Evolutionary conservation across 352 stramenopile species (phyloP), one percentile per base, ranked within the genome.

Genomic region (Phytopythium kandeliae): DNA sequence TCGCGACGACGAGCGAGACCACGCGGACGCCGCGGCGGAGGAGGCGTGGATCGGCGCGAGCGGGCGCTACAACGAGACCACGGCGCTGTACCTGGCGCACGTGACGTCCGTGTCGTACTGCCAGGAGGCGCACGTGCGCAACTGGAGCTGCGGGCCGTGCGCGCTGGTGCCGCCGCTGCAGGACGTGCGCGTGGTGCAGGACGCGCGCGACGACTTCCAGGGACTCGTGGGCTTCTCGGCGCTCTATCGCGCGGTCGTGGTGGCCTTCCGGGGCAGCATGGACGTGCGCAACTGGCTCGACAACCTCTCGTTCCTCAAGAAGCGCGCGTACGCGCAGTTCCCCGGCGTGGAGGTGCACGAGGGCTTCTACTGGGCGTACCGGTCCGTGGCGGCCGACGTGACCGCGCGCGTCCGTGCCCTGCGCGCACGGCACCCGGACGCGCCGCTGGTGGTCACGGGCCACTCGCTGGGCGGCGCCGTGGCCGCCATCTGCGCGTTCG

Each of bases 201-300:
- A 94, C 55, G 51, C 52, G 13, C 85, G 78, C 22, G 69, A 87
- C 45, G 86, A 71, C 43, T 94, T 94, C 57, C 83, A 94, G 47
- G 83, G 83, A 0, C 63, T 94, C 26, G 71, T 92, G 26, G 83
- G 80, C 28, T 94, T 82, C 68, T 87, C 71, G 34, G 31, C 52
- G 17, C 58, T 65, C 1, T 77, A 77, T 24, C 54, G 84, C 49
- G 54, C 75, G 2, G 40, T 94, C 5, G 45, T 92, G 25, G 53
- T 94, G n/a, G 78, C 80, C 15, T 94, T 91, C 45, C 81, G 84
- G 33, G 84, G 84, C 24, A 90, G 77, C 47, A 92, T 91, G 67
- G 78, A 94, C 64, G 51, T 92, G 34, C 65, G 48, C 10, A 94
- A 94, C 54, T 94, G 84, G 84, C 66, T 94, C 54, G 75, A 92